Evolutionary conservation across 495 filamentous ascomycete species (phyloP), one percentile per base, ranked within the genome.

Genomic region (Hypoxylon perforatum): DNA sequence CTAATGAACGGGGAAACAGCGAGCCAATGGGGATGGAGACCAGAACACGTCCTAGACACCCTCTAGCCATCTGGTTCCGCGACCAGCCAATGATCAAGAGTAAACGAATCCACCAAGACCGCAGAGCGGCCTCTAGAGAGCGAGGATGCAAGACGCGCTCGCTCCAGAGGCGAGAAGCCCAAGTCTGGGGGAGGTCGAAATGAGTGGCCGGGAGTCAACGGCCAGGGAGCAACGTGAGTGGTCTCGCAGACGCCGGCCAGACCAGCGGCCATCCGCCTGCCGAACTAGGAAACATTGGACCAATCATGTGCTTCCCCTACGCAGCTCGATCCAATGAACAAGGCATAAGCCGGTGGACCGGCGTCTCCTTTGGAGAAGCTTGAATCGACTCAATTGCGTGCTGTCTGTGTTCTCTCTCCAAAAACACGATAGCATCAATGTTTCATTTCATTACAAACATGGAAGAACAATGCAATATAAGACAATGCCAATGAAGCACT

Each of bases 231-330:
- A 22, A 51, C 38, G 25, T 63, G 65, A 69, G 52, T 69, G 65
- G 59, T n/a, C 53, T 35, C n/a, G 53, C 47, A 69, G 65, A 63
- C 65, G 65, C 65, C 65, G 65, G 59, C 65, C 65, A 56, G 44
- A 62, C 15, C 42, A 55, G 65, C 59, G 65, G 36, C 65, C 65
- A n/a, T 56, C 51, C 21, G 52, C 45, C 39, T 51, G 36, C 61
- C 61, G 52, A 41, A 35, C 46, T 23, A 45, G 45, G 61, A 63
- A 57, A 63, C 52, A 21, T 47, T 9, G 52, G 25, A 28, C 61
- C 61, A 63, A 63, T 63, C 14, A 55, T 9, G 11, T 44, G 52
- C 33, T 25, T 22, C 4, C 10, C 1, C 41, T 15, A 23, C 50
- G 38, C 23, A 44, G 38, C 36, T 19, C 10, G 19, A 51, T 36